phyloP scores from a whole-genome alignment of 202 grass and related monocot species.

The Schoenoplectus tabernaemontani region DNA sequence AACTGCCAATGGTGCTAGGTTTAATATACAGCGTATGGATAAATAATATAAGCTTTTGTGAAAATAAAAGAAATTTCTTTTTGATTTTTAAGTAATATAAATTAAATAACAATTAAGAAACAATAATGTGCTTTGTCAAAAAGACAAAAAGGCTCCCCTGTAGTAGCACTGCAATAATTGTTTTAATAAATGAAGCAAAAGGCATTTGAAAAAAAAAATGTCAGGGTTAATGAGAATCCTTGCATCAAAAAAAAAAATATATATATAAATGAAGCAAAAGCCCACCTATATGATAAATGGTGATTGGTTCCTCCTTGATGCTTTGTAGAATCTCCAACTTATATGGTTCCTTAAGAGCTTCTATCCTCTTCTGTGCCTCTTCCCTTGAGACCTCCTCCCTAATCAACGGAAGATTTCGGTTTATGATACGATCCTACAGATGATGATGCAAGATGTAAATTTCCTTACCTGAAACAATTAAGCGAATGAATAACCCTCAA shows the following conservation, averaged over 20 bases:
- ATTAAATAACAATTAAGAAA: too few species aligned
- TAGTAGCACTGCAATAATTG: background rate
- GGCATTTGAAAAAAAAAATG: too few species aligned
- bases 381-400: constrained; percentile 80
- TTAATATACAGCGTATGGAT: background rate
- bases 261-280: too few species aligned
- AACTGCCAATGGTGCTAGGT: background rate
- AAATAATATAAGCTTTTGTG: background rate
- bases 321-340: constrained; percentile 86
- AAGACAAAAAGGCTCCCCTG: too few species aligned
- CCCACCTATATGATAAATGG: constrained; percentile 95
- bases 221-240: too few species aligned
- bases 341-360: constrained; percentile 73
- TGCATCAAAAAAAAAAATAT: too few species aligned
- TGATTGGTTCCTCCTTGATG: constrained; percentile 90
- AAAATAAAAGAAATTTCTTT: too few species aligned
- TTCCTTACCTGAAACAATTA: constrained; percentile 24
- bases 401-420: constrained; percentile 57
- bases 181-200: background rate
- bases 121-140: too few species aligned
- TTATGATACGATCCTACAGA: constrained; percentile 83
- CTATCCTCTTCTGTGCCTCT: constrained; percentile 84
- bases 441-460: constrained; percentile 44
- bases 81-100: too few species aligned
- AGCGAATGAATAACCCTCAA: constrained; percentile 32